These are phyloP conservation scores for Rhizopus microsporus DNA, from an alignment of 371 early-diverging fungal genomes.

Conservation along the genomic window DNA sequence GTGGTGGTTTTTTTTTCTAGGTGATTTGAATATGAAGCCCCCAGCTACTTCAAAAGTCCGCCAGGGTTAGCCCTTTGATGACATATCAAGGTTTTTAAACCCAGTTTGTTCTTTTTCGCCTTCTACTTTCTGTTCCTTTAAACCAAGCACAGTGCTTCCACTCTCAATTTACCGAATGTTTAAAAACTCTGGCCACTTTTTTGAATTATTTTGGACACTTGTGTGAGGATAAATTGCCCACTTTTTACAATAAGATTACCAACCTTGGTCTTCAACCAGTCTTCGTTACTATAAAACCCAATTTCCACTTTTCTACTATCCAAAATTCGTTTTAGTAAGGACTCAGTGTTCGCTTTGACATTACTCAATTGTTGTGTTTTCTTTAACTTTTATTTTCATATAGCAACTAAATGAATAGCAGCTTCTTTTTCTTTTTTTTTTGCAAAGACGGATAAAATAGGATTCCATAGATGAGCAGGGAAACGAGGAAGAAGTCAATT, in stretches of 20 bases:
- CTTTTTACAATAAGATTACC: too few relatives aligned
- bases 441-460: constrained; percentile 12
- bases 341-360: constrained; percentile 9
- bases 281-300: too few relatives aligned
- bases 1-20: background rate
- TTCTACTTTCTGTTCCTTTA: too few relatives aligned
- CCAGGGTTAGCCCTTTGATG: too few relatives aligned
- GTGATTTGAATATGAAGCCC: background rate
- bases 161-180: too few relatives aligned
- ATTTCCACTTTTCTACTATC: too few relatives aligned
- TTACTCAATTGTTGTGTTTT: constrained; percentile 19
- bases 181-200: too few relatives aligned
- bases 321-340: constrained; percentile 7
- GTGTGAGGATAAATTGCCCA: too few relatives aligned
- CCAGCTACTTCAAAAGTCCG: background rate
- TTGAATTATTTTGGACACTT: background rate
- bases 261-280: too few relatives aligned
- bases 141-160: background rate
- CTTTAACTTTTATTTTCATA: constrained; percentile 21
- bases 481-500: constrained; percentile 15
- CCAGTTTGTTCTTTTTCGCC: too few relatives aligned
- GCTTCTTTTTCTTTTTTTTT: constrained; percentile 17
- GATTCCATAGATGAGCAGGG: constrained; percentile 12
- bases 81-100: too few relatives aligned
- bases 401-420: constrained; percentile 20